Percentiles rank a stretch among this genome's conserved stretches.
phyloP scores from a whole-genome alignment of 2,329 filamentous ascomycete genomes.

The Chrysosporium queenslandicum region DNA sequence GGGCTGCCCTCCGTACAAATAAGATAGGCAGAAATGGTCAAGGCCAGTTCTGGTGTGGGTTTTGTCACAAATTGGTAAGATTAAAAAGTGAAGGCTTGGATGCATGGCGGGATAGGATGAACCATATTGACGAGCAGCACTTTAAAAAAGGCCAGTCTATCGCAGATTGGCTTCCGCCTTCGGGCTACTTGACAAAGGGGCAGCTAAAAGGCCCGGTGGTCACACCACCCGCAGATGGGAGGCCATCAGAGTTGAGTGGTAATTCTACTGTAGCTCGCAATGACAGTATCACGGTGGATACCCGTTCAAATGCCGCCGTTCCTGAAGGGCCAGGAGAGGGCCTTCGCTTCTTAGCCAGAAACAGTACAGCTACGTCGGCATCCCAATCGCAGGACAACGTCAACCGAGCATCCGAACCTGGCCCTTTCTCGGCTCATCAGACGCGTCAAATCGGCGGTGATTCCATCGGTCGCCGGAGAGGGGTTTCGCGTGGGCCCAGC shows the following conservation, averaged over 20 bases:
- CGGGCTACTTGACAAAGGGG: slow-evolving; percentile 21
- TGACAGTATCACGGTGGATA: background rate
- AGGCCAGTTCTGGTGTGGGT: slow-evolving; percentile 74
- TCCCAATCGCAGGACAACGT: background rate
- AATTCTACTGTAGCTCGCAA: background rate
- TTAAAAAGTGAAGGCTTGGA: slow-evolving; percentile 43
- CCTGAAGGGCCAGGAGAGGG: background rate
- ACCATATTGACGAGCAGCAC: slow-evolving; percentile 61
- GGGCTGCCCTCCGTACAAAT: slow-evolving; percentile 39
- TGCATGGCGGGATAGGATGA: slow-evolving; percentile 51
- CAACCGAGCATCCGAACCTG: background rate
- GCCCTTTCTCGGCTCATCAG: background rate
- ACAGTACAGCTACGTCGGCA: background rate
- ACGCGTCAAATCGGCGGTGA: background rate
- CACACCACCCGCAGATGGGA: background rate
- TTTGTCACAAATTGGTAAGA: slow-evolving; percentile 54
- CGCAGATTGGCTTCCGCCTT: slow-evolving; percentile 26
- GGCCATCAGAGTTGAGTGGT: background rate
- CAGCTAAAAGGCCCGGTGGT: background rate
- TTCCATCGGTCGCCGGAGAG: background rate
- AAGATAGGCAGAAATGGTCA: slow-evolving; percentile 57
- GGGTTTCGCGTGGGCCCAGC: background rate
- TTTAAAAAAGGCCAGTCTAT: slow-evolving; percentile 33
- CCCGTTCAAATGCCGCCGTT: background rate
- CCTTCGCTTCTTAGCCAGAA: background rate